phyloP scores from a whole-genome alignment of 2,329 filamentous ascomycete genomes.

The Exophiala aquamarina region DNA sequence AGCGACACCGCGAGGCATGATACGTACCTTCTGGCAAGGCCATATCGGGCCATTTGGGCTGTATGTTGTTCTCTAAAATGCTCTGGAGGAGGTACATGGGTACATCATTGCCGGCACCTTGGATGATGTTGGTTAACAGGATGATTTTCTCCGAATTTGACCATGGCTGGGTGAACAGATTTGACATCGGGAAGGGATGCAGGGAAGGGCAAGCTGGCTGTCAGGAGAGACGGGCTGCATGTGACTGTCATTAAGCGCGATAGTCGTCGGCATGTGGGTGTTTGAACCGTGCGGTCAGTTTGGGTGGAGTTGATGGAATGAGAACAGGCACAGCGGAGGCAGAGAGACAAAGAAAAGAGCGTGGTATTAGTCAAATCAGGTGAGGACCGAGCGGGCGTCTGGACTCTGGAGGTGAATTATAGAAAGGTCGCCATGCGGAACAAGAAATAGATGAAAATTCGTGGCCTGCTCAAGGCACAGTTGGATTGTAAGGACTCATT shows the following conservation, averaged over 20 bases:
- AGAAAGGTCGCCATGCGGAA: neutral
- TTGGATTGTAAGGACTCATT: conserved; percentile 14
- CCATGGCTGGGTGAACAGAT: conserved; percentile 22
- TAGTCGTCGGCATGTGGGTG: conserved; percentile 17
- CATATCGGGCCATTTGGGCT: conserved; percentile 27
- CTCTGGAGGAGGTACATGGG: conserved; percentile 22
- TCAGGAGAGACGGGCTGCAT: conserved; percentile 18
- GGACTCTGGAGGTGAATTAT: neutral
- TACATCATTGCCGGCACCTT: conserved; percentile 24
- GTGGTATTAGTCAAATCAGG: neutral
- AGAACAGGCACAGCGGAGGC: neutral
- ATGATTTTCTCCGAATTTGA: conserved; percentile 25
- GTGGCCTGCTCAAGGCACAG: conserved; percentile 13
- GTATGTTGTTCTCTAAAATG: conserved; percentile 19
- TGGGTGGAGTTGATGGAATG: neutral
- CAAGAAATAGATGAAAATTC: neutral
- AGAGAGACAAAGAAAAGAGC: neutral
- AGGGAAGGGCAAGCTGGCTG: conserved; percentile 15
- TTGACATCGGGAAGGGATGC: conserved; percentile 23
- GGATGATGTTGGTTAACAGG: conserved; percentile 28
- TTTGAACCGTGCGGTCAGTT: conserved; percentile 10
- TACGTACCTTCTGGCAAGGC: conserved; percentile 28
- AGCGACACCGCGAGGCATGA: neutral
- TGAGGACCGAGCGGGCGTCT: neutral
- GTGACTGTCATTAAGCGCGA: conserved; percentile 22